Percentiles rank a stretch among this genome's conserved stretches.
Conservation (phyloP, 2,329 filamentous ascomycete genomes). For the Cladosporium sp. region DNA sequence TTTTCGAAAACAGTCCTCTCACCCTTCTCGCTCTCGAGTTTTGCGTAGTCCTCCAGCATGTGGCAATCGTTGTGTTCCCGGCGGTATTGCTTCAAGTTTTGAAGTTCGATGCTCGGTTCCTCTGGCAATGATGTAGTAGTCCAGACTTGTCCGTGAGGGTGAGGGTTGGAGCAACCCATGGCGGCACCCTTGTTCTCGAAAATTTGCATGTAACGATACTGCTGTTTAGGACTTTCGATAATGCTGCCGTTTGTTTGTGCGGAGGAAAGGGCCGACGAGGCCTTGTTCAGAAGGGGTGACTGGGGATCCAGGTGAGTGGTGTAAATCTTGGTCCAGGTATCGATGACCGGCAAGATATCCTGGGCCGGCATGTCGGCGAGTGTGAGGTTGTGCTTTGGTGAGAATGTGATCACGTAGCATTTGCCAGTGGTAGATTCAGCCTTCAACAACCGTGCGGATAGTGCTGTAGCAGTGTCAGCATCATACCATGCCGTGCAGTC, state of each 20-base stretch:
- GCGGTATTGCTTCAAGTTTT: slow-evolving; percentile 74
- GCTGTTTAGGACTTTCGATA: slow-evolving; percentile 58
- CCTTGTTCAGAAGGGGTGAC: slow-evolving; percentile 57
- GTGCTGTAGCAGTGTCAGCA: slow-evolving; percentile 44
- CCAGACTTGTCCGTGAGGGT: slow-evolving; percentile 97
- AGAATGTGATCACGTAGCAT: slow-evolving; percentile 97
- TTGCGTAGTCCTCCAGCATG: slow-evolving; percentile 81
- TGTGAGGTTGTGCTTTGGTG: slow-evolving; percentile 82
- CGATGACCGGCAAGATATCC: slow-evolving; percentile 77
- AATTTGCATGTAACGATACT: slow-evolving; percentile 97
- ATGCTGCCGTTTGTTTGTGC: slow-evolving; percentile 34
- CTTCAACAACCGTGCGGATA: slow-evolving; percentile 71
- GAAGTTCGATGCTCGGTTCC: slow-evolving; percentile 76
- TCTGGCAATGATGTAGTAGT: slow-evolving; percentile 87
- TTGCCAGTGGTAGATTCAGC: slow-evolving; percentile 87
- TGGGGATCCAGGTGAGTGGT: slow-evolving; percentile 70
- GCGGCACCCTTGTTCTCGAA: slow-evolving; percentile 98
- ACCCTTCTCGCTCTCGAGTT: slow-evolving; percentile 73
- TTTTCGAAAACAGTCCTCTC: slow-evolving; percentile 91
- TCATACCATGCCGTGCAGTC: neutral
- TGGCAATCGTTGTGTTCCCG: slow-evolving; percentile 67
- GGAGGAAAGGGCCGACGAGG: slow-evolving; percentile 34
- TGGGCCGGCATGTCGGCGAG: slow-evolving; percentile 78
- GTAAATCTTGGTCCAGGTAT: slow-evolving; percentile 92
- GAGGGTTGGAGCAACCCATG: slow-evolving; percentile 98